Evolutionary conservation across 2,329 filamentous ascomycete genomes (phyloP).

Genomic region (Calonectria honghensis): DNA sequence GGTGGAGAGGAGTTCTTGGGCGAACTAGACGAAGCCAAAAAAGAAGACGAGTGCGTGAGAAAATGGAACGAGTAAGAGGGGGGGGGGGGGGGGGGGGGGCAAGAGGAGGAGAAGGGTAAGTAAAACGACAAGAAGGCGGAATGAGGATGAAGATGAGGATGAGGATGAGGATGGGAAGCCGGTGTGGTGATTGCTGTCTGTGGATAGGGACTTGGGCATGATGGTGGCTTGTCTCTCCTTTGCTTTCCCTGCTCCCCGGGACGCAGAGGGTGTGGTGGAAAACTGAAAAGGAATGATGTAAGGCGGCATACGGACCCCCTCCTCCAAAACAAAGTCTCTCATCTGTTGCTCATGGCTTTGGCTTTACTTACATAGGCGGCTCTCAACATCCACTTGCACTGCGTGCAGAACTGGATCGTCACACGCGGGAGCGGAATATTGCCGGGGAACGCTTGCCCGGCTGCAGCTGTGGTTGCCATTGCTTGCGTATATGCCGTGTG

Average conservation of each 20-base stretch:
- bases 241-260: not conserved
- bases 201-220: not conserved
- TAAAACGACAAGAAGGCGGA: no score
- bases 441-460: conserved; percentile 36
- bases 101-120: no score
- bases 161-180: not conserved
- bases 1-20: conserved; percentile 95
- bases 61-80: not conserved
- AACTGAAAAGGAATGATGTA: conserved; percentile 6
- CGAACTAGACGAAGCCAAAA: conserved; percentile 75
- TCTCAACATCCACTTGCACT: conserved; percentile 93
- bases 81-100: not conserved
- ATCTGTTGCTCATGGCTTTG: not conserved
- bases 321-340: not conserved
- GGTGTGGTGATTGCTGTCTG: conserved; percentile 3
- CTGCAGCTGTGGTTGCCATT: conserved; percentile 5
- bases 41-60: conserved; percentile 11
- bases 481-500: not conserved
- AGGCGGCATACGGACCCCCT: conserved; percentile 3
- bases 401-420: conserved; percentile 93
- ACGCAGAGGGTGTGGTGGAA: not conserved
- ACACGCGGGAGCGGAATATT: conserved; percentile 75
- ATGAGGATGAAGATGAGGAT: not conserved
- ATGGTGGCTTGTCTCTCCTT: conserved; percentile 16
- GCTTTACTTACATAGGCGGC: conserved; percentile 83